A percentile compares a stretch with the other conserved stretches of the same genome.
Conservation (phyloP, 805 yeast genomes). For the Candida pseudofarinosa region DNA sequence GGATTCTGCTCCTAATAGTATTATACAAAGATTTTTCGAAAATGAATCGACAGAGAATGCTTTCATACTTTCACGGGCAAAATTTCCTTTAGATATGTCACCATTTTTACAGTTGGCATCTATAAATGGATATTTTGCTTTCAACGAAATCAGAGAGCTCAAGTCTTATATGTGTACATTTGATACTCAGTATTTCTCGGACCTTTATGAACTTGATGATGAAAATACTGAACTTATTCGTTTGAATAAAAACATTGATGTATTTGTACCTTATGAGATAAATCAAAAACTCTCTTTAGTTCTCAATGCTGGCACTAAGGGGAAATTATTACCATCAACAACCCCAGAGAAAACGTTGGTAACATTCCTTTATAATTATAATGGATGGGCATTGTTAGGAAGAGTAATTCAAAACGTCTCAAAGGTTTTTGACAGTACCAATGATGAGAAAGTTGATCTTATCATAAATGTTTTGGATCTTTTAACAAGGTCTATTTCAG, state of each 20-base stretch:
- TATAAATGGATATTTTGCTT: slow-evolving; percentile 64
- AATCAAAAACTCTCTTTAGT: slow-evolving; percentile 43
- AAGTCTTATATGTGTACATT: slow-evolving; percentile 57
- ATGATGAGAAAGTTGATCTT: slow-evolving; percentile 34
- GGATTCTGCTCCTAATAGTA: slow-evolving; percentile 40
- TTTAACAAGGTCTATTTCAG: slow-evolving; percentile 43
- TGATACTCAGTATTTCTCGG: slow-evolving; percentile 33
- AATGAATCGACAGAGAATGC: slow-evolving; percentile 41
- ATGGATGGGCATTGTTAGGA: slow-evolving; percentile 87
- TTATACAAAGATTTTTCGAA: slow-evolving; percentile 43
- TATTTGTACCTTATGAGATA: slow-evolving; percentile 56
- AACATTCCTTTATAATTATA: slow-evolving; percentile 67
- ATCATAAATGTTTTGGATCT: slow-evolving; percentile 49
- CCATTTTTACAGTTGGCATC: slow-evolving; percentile 61
- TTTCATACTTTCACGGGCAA: slow-evolving; percentile 58
- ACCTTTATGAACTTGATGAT: slow-evolving; percentile 45
- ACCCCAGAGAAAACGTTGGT: slow-evolving; percentile 39
- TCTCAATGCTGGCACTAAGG: slow-evolving; percentile 54
- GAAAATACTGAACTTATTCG: slow-evolving; percentile 50
- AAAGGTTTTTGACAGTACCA: slow-evolving; percentile 31
- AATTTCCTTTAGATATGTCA: slow-evolving; percentile 63
- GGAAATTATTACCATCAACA: slow-evolving; percentile 58
- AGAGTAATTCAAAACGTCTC: slow-evolving; percentile 66
- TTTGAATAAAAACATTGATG: slow-evolving; percentile 44
- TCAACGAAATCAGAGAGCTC: slow-evolving; percentile 54